Base-by-base conservation (phyloP, 176 grass and related monocot species). In the Triticum aestivum region DNA sequence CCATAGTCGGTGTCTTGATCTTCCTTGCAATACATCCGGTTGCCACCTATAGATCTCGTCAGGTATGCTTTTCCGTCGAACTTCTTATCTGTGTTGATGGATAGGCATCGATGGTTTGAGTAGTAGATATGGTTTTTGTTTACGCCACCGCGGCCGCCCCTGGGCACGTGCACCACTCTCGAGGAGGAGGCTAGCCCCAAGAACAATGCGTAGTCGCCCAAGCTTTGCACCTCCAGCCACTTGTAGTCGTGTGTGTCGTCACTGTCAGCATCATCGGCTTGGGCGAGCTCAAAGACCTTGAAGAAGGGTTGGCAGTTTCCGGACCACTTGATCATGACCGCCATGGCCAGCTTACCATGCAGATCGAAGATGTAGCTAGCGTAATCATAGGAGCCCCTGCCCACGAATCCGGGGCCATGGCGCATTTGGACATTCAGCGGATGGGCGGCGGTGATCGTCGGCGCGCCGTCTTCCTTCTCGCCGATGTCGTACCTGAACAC, bases 1-100 rank as follows among this genome's bases (percentile, higher is more conserved):
- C 0, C 26, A 65, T 65, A 1, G 32, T 0, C 15, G 4, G 17
- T 1, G 8, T 1, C 33, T 0, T 38, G 0, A 11, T 69, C 32
- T 69, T 69, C 8, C 33, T 17, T 69, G 64, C 64, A 66, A 11
- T 66, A 66, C 64, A 66, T 66, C 26, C 0, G 5, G 5, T 32
- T 27, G 13, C 27, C 13, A 7, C 0, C 11, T 32, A 32, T 2
- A 66, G 27, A 3, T 30, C 64, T 66, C 2, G 64, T 66, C 6
- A 32, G 26, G 29, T 66, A 32, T 5, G 64, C 29, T 17, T 66
- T 32, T 2, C 27, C 64, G 12, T 66, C 2, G 27, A 66, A 66
- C 11, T 66, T 30, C 27, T 66, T 30, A 32, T 66, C 5, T 2
- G 11, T 13, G 0, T 66, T 66, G 64, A 1, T 32, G 64, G 27